Conservation (phyloP, 2,329 filamentous ascomycete species). For the Pseudopyricularia javanii region DNA sequence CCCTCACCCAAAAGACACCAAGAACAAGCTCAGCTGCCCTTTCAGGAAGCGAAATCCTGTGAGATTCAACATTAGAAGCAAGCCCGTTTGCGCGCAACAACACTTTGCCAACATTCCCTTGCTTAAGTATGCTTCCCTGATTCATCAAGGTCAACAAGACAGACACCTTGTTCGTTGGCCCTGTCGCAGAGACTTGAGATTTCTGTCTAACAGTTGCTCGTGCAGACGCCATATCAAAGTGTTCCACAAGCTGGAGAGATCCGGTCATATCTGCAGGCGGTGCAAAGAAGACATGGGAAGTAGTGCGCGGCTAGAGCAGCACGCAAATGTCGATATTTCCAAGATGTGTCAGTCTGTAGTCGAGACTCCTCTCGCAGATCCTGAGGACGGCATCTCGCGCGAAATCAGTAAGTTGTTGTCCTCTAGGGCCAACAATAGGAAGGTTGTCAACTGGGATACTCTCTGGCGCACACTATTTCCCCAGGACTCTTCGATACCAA, state of each 20-base stretch:
- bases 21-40: neutral
- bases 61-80: slow-evolving; percentile 1
- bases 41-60: slow-evolving; percentile 2
- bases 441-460: neutral
- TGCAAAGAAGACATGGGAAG: neutral
- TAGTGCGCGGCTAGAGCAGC: neutral
- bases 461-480: slow-evolving; percentile 2
- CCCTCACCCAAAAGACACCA: neutral
- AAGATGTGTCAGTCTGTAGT: neutral
- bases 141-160: neutral
- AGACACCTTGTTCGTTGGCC: neutral
- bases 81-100: neutral
- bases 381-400: slow-evolving; percentile 3
- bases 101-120: neutral
- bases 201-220: neutral
- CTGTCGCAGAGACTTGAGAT: neutral
- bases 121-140: neutral
- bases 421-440: neutral
- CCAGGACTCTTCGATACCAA: neutral
- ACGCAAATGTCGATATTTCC: neutral
- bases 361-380: neutral
- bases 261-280: neutral
- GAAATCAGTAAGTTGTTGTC: neutral
- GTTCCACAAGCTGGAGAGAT: neutral
- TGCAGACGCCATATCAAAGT: neutral